A percentile compares a stretch with the other conserved stretches of the same genome.
phyloP scores from a whole-genome alignment of 2,329 filamentous ascomycete genomes.

The Ceratocystis destructans region DNA sequence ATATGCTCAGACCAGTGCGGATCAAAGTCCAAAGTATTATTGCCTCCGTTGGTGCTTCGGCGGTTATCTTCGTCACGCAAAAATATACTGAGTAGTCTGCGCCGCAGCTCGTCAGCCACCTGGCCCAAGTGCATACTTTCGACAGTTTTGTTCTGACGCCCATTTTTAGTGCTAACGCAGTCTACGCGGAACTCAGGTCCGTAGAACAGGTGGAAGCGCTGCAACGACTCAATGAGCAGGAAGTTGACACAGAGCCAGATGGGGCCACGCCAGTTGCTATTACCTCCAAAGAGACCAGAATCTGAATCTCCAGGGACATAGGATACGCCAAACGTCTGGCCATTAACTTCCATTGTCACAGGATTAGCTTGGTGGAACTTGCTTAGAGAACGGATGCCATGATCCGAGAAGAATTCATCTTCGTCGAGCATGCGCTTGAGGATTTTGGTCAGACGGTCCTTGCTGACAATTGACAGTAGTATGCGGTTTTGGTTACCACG shows the following conservation, averaged over 20 bases:
- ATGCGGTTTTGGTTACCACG: conserved; percentile 83
- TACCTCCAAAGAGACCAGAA: conserved; percentile 86
- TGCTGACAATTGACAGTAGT: conserved; percentile 78
- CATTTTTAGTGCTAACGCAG: conserved; percentile 43
- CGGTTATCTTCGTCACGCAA: conserved; percentile 70
- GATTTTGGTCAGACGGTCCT: conserved; percentile 80
- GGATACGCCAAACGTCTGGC: conserved; percentile 71
- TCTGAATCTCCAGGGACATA: conserved; percentile 96
- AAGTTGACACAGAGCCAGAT: conserved; percentile 97
- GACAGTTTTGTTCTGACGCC: neutral
- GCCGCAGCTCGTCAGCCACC: conserved; percentile 88
- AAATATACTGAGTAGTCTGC: conserved; percentile 85
- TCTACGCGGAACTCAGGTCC: conserved; percentile 79
- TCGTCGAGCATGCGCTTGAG: conserved; percentile 86
- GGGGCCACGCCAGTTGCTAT: conserved; percentile 94
- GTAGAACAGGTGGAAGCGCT: conserved; percentile 93
- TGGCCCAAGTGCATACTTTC: conserved; percentile 82
- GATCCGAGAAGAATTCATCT: conserved; percentile 78
- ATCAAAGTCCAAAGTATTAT: conserved; percentile 78
- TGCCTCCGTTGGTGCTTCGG: conserved; percentile 75
- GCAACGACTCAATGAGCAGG: conserved; percentile 81
- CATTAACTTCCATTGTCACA: conserved; percentile 91
- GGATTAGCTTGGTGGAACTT: conserved; percentile 84
- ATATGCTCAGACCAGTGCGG: conserved; percentile 83
- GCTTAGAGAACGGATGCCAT: conserved; percentile 83